Conservation (phyloP, 768 basidiomycete species). For the Lentinula detonsa region DNA sequence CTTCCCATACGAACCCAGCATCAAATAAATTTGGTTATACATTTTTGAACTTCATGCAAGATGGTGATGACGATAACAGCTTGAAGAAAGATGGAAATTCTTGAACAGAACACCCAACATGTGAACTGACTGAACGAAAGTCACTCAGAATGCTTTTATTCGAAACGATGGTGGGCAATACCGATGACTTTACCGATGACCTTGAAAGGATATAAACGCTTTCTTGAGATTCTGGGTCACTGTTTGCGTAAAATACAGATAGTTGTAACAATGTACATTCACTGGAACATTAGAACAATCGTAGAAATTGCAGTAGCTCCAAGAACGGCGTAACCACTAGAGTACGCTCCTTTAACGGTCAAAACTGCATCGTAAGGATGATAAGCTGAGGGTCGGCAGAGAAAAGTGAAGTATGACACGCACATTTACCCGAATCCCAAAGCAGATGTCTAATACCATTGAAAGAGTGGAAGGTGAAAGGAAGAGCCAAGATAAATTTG, state of each 20-base stretch:
- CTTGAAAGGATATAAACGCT: too few relatives aligned
- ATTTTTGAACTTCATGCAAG: too few relatives aligned
- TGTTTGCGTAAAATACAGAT: background rate
- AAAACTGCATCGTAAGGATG: background rate
- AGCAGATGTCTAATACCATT: constrained; percentile 67
- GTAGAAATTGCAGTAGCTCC: constrained; percentile 8
- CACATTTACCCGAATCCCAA: constrained; percentile 68
- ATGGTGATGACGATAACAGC: too few relatives aligned
- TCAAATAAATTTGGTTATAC: too few relatives aligned
- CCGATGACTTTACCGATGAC: too few relatives aligned
- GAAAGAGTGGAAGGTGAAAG: constrained; percentile 66
- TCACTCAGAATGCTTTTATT: too few relatives aligned
- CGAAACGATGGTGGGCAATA: too few relatives aligned
- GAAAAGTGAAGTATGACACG: constrained; percentile 19
- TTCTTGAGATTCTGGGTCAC: too few relatives aligned
- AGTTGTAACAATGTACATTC: background rate
- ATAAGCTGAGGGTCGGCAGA: background rate
- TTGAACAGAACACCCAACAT: too few relatives aligned
- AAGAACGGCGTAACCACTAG: constrained; percentile 8
- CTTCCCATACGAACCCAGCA: too few relatives aligned
- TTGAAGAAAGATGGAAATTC: too few relatives aligned
- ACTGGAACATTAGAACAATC: background rate
- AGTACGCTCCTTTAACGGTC: constrained; percentile 8
- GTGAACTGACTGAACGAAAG: too few relatives aligned
- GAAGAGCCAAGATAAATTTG: constrained; percentile 55